Percentiles rank a stretch among this genome's conserved stretches.
Conservation (phyloP, 2,329 filamentous ascomycete genomes). For the Xylariaceae sp. region DNA sequence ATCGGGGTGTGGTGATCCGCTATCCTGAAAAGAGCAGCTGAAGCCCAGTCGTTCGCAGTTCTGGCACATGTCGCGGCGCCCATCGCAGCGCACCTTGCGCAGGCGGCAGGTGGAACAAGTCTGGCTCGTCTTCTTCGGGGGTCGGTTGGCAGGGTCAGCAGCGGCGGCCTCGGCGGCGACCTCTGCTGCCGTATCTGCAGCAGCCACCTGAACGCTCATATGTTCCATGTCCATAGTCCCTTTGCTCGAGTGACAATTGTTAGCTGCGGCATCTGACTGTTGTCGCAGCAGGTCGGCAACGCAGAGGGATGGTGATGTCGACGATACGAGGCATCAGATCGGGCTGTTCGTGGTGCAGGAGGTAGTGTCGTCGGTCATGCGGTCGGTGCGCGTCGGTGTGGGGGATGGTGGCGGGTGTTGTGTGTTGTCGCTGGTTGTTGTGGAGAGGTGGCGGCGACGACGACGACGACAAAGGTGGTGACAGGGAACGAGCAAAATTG, state of each 20-base stretch:
- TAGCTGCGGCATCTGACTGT: conserved; percentile 16
- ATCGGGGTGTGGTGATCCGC: conserved; percentile 33
- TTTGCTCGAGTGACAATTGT: conserved; percentile 12
- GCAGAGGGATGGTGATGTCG: conserved; percentile 9
- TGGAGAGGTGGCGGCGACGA: too few species aligned
- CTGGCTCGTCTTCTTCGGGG: conserved; percentile 33
- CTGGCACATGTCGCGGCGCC: conserved; percentile 51
- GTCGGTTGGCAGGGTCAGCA: conserved; percentile 32
- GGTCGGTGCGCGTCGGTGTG: too few species aligned
- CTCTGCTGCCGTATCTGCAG: conserved; percentile 34
- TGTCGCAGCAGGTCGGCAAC: conserved; percentile 14
- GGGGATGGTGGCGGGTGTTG: too few species aligned
- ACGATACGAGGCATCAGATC: conserved; percentile 15
- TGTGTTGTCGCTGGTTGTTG: too few species aligned
- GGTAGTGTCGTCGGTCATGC: too few species aligned
- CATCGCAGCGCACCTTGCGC: conserved; percentile 59
- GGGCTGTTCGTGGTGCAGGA: not conserved
- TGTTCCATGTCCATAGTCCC: conserved; percentile 34
- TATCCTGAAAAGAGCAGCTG: conserved; percentile 55
- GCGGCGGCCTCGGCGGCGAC: conserved; percentile 33
- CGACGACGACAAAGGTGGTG: too few species aligned
- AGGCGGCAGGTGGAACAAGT: conserved; percentile 55
- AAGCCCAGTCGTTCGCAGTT: conserved; percentile 60
- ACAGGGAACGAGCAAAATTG: too few species aligned
- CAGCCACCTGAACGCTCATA: conserved; percentile 35